Evolutionary conservation across 148 eudicot species (phyloP), one percentile per base, ranked within the genome.

Genomic region (Chenopodium quinoa): DNA sequence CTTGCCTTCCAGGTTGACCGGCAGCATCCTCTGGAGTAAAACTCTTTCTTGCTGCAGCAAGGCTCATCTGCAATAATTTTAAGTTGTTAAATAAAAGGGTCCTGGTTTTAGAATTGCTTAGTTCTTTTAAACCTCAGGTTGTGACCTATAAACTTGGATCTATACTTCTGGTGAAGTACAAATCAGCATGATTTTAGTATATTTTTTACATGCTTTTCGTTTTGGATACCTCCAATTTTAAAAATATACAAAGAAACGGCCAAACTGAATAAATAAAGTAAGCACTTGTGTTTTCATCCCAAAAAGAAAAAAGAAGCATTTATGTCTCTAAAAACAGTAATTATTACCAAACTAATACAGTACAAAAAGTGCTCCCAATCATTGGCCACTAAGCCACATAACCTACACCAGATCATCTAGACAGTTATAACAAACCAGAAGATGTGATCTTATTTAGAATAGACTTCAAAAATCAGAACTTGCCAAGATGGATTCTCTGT

Each of bases 21-120:
- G 85, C 76, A 32, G 77, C 76, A 63, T 85, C 81, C 25, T 85
- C 92, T 27, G 88, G 81, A 67, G 80, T 79, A 22, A 89, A 86
- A 79, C 88, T 86, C 83, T 73, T 81, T 80, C 86, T 86, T 67
- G 91, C 88, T 79, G 86, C 89, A 73, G 88, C 88, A 75, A 90
- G 84, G 83, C 88, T 86, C 78, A 70, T 87, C 91, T 86, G 86
- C 58, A 81, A 63, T 50, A 67, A 25, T 14, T 34, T 64, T 20
- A 31, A 63, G 52, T 80, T 69, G 80, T 58, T 34, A 40, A 40
- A 40, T 77, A 56, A 13, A 65, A 68, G 25, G 23, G 52, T 58
- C 75, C 19, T 44, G 27, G 66, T 71, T 44, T 65, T 75, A 40
- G 44, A 75, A 47, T 11, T 4, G 32, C 46, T 37, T 25, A 27